Conservation (phyloP, 2,329 filamentous ascomycete species). For the Monilinia polystroma region DNA sequence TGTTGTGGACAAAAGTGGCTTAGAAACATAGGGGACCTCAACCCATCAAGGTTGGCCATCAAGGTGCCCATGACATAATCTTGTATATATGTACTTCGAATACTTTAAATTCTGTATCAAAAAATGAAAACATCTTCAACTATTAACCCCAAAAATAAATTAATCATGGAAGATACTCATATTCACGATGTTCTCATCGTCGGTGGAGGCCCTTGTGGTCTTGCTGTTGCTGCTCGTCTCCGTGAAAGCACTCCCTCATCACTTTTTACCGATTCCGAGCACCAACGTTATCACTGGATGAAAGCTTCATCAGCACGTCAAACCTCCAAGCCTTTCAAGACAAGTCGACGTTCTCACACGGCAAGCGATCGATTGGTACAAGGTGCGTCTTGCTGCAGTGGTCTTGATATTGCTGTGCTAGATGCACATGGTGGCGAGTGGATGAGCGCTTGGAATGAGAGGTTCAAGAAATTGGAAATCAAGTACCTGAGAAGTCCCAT, state of each 20-base stretch:
- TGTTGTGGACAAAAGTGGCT: not conserved
- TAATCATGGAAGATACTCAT: slow-evolving; percentile 20
- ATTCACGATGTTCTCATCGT: slow-evolving; percentile 61
- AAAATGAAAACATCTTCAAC: not conserved
- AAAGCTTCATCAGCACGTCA: slow-evolving; percentile 57
- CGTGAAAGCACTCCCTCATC: slow-evolving; percentile 72
- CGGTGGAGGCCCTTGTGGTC: slow-evolving; percentile 72
- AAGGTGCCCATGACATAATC: slow-evolving; percentile 20
- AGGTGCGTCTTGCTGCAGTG: slow-evolving; percentile 27
- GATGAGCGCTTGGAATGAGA: slow-evolving; percentile 69
- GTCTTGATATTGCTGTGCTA: slow-evolving; percentile 56
- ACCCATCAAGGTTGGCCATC: slow-evolving; percentile 22
- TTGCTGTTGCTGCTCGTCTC: slow-evolving; percentile 70
- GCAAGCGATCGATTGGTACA: slow-evolving; percentile 38
- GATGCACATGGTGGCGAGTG: slow-evolving; percentile 63
- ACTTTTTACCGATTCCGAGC: slow-evolving; percentile 80
- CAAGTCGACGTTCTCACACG: slow-evolving; percentile 41
- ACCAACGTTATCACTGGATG: slow-evolving; percentile 73
- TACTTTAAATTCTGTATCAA: slow-evolving; percentile 3
- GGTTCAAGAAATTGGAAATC: slow-evolving; percentile 69
- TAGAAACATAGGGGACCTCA: slow-evolving; percentile 8
- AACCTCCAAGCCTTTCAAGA: slow-evolving; percentile 40
- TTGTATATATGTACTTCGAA: slow-evolving; percentile 12
- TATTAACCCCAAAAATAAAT: slow-evolving; percentile 11
- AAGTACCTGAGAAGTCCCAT: slow-evolving; percentile 73